Conservation (phyloP, 1,284 basidiomycete genomes). For the Apiotrichum akiyoshidainum region DNA sequence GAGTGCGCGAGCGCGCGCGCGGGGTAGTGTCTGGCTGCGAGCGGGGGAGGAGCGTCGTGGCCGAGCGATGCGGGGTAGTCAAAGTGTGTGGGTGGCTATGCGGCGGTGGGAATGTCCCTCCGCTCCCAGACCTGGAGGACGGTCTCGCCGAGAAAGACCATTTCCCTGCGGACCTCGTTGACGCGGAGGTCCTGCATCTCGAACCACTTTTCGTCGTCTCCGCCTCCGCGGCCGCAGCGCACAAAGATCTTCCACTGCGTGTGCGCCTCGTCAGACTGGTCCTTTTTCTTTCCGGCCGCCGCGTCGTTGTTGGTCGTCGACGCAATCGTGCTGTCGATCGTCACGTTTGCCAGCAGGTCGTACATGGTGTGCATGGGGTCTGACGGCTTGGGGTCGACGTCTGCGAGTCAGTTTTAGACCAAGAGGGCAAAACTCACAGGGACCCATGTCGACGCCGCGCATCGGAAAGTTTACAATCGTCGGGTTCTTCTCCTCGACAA, state of each 20-base stretch:
- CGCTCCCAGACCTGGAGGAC: constrained; percentile 71
- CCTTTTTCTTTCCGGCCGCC: constrained; percentile 23
- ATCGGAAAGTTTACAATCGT: constrained; percentile 97
- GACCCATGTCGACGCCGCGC: constrained; percentile 81
- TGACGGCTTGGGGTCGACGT: constrained; percentile 67
- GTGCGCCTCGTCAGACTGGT: constrained; percentile 33
- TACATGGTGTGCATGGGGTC: constrained; percentile 65
- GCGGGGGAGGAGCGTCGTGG: neutral
- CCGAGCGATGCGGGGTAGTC: neutral
- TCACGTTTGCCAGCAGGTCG: constrained; percentile 93
- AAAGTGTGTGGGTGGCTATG: neutral
- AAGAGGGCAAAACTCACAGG: constrained; percentile 67
- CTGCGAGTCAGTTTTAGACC: constrained; percentile 53
- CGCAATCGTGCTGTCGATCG: constrained; percentile 82
- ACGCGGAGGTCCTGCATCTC: constrained; percentile 96
- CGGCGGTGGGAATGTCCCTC: constrained; percentile 37
- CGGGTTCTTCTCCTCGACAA: constrained; percentile 98
- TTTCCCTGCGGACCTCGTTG: constrained; percentile 88
- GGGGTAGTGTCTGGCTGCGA: neutral
- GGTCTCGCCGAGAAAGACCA: constrained; percentile 97
- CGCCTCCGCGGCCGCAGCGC: constrained; percentile 65
- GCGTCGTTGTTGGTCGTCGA: constrained; percentile 59
- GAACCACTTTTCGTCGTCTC: constrained; percentile 89
- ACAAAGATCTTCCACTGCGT: constrained; percentile 83
- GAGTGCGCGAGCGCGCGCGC: too few relatives aligned